phyloP scores from a whole-genome alignment of 2,329 filamentous ascomycete species.

The Zelopaecilomyces penicillatus region DNA sequence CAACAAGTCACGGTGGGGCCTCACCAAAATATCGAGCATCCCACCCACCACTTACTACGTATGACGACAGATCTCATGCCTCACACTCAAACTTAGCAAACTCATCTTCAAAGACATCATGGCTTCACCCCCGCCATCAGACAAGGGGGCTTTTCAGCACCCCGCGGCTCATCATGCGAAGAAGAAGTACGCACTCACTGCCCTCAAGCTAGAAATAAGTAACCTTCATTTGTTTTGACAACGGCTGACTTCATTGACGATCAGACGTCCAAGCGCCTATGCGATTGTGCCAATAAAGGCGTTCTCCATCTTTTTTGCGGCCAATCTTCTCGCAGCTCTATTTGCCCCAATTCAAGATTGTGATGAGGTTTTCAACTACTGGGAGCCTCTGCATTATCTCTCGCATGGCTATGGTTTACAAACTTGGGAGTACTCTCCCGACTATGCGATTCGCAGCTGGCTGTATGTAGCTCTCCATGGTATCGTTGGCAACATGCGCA shows the following conservation, averaged over 20 bases:
- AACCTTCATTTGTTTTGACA: not conserved
- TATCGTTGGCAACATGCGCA: constrained; percentile 56
- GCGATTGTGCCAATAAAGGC: constrained; percentile 63
- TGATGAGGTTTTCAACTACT: constrained; percentile 98
- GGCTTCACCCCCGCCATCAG: constrained; percentile 27
- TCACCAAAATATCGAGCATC: constrained; percentile 20
- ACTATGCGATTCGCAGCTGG: constrained; percentile 94
- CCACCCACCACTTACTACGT: not conserved
- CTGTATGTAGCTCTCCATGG: constrained; percentile 79
- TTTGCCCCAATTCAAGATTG: constrained; percentile 94
- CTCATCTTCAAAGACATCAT: constrained; percentile 21
- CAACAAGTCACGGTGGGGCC: constrained; percentile 8
- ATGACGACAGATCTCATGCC: constrained; percentile 17
- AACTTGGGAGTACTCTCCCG: constrained; percentile 97
- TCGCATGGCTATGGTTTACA: constrained; percentile 87
- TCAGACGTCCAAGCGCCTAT: constrained; percentile 45
- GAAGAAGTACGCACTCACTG: constrained; percentile 34
- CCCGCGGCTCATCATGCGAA: constrained; percentile 41
- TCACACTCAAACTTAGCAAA: constrained; percentile 9
- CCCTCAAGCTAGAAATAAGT: not conserved
- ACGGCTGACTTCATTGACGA: constrained; percentile 3
- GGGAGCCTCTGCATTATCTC: constrained; percentile 93
- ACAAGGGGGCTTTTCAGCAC: constrained; percentile 32
- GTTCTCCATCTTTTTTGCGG: constrained; percentile 71
- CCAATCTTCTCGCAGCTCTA: constrained; percentile 66